Conservation (phyloP, 306 rosid genomes). For the Citrullus colocynthis region DNA sequence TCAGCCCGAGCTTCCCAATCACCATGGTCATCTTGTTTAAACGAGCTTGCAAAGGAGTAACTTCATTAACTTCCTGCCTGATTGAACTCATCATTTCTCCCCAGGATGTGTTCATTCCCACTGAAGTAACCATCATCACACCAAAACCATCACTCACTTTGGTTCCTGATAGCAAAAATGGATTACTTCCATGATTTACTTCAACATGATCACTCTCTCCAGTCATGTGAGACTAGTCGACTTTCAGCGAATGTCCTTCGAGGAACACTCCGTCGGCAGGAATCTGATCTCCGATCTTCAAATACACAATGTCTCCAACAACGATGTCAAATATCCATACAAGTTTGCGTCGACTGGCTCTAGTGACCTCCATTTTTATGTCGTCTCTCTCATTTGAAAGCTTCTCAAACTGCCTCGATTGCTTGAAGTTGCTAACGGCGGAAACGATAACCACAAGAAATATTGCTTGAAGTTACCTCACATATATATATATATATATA, state of each 20-base stretch:
- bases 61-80: conserved; percentile 5
- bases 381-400: conserved; percentile 10
- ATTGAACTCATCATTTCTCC: conserved; percentile 20
- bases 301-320: conserved; percentile 12
- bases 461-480: no score
- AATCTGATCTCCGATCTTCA: conserved; percentile 18
- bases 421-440: conserved; percentile 11
- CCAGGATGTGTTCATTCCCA: conserved; percentile 14
- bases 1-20: conserved; percentile 13
- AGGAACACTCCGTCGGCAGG: conserved; percentile 16
- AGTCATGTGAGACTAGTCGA: conserved; percentile 19
- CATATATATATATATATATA: no score
- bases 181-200: conserved; percentile 1
- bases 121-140: conserved; percentile 16
- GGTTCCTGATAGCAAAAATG: conserved; percentile 15
- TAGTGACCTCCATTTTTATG: conserved; percentile 5
- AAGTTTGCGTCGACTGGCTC: conserved; percentile 5
- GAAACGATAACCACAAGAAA: conserved; percentile 10
- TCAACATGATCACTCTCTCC: conserved; percentile 13
- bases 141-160: conserved; percentile 18
- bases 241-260: conserved; percentile 12
- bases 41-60: conserved; percentile 11
- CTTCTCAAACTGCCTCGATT: conserved; percentile 15
- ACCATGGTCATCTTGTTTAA: conserved; percentile 10
- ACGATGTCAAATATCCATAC: conserved; percentile 10